These are phyloP conservation scores for Fusarium sp. DNA, from an alignment of 2,329 filamentous ascomycete species.

Conservation along the genomic window DNA sequence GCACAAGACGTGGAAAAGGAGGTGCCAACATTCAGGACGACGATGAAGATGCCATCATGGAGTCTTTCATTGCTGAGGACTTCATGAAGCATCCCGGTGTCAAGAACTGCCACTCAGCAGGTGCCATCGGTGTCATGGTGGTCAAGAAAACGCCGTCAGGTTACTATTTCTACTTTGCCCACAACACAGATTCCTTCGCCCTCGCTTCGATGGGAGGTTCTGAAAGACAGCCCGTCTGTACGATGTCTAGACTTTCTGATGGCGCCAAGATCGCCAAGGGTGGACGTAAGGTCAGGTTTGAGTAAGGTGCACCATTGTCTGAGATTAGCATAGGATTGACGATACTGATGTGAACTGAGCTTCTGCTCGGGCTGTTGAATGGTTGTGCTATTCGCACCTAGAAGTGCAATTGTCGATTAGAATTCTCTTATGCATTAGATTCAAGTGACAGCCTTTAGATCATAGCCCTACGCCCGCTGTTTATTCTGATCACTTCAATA, in stretches of 20 bases:
- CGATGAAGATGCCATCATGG: slow-evolving; percentile 80
- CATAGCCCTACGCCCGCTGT: slow-evolving; percentile 30
- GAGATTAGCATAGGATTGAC: neutral
- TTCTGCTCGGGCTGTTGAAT: neutral
- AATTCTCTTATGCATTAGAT: slow-evolving; percentile 21
- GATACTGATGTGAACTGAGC: neutral
- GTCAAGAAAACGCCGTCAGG: slow-evolving; percentile 85
- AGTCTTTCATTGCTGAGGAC: slow-evolving; percentile 83
- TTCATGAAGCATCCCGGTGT: slow-evolving; percentile 95
- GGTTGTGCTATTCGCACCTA: neutral
- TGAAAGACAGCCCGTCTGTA: slow-evolving; percentile 78
- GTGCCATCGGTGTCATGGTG: slow-evolving; percentile 88
- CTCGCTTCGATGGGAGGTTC: slow-evolving; percentile 87
- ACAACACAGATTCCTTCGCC: slow-evolving; percentile 92
- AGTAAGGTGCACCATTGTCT: slow-evolving; percentile 28
- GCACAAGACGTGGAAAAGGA: slow-evolving; percentile 66
- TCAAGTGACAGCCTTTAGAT: slow-evolving; percentile 41
- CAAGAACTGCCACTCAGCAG: slow-evolving; percentile 78
- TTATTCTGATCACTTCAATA: neutral
- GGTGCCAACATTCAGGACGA: slow-evolving; percentile 73
- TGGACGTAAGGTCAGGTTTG: slow-evolving; percentile 58
- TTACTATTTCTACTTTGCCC: slow-evolving; percentile 89
- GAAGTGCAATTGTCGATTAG: neutral
- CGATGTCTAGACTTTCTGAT: slow-evolving; percentile 81
- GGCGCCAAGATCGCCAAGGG: slow-evolving; percentile 65